Base-by-base conservation (phyloP, 78 protist species). In the Dictyostelium intermedium region DNA sequence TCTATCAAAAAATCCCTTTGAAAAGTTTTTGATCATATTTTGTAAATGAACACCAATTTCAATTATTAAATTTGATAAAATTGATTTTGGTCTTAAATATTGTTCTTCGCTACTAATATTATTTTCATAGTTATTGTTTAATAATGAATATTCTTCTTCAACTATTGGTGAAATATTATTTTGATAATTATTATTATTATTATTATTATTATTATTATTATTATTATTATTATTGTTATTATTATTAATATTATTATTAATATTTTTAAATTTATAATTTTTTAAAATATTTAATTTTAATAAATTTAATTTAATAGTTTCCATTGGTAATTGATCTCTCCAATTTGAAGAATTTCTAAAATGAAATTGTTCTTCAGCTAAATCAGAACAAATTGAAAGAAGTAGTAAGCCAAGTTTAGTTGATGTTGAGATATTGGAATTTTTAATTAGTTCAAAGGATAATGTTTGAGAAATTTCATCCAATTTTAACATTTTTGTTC, bases 321-420 rank as follows among this genome's bases (percentile, higher is more conserved):
- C 73, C 5, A 84, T 47, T 61, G 78, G 79, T 5, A 91, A 32
- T 18, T 37, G 41, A 61, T 91, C 89, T 34, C 81, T 63, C 95
- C 91, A 91, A 27, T 80, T 72, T 14, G 80, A 53, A 47, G 53
- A 27, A 16, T 18, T 5, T 56, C 95, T 53, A 70, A 82, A 91
- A 45, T 91, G 95, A 32, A 6, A 82, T 32, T 91, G 95, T 63
- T 91, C 95, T 27, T 91, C 84, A 0, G 83, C 79, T 14, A 91
- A 74, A 82, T 91, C 95, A 16, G 95, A 91, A 16, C 79, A 35
- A 79, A 91, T 78, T 4, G 95, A 79, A 3, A 82, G 20, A 6
- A 91, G 1, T 27, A 83, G 14, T 47, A 85, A 1, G 50, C 78
- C 66, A 32, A 78, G 41, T 11, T n/a, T 10, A 6, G 50, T 35